Evolutionary conservation across 129 eudicot species (phyloP), one percentile per base, ranked within the genome.

Genomic region (Pseudognaphalium luteoalbum): DNA sequence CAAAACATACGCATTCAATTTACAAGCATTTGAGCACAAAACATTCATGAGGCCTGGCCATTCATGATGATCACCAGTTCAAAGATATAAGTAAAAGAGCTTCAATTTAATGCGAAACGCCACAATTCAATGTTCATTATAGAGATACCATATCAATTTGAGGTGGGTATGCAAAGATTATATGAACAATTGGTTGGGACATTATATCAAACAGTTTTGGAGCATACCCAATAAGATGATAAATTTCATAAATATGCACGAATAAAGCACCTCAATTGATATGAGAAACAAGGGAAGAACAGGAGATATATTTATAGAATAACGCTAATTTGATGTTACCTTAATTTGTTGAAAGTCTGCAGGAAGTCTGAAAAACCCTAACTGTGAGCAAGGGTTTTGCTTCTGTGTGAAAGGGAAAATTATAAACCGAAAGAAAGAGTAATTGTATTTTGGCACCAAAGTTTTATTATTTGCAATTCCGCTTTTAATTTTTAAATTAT

Each of bases 191-290:
- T 74, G 22, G 66, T 66, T 50, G 54, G 33, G 73, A 33, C 72
- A 66, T 64, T 66, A 28, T 35, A 50, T 66, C 73, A 76, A 76
- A 35, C 57, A 67, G 66, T 33, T 76, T 4, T 34, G 22, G 35
- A 7, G 50, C 66, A 52, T 76, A 44, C 7, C 37, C 19, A 15
- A 73, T 11, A 20, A 54, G 19, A 20, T 57, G 6, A 12, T 14
- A 14, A 11, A 44, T 44, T 44, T 44, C 1, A 44, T 11, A 4
- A 14, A 47, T 3, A 47, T 14, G 17, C 21, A 12, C 7, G 21
- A 6, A 20, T 1, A 19, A 19, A 7, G 20, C 28, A 57, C 12
- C 22, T 28, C n/a, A 29, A 62, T 62, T 25, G 5, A 62, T 22
- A 22, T 28, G 37, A 41, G 3, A 41, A 41, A 41, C 47, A 41